Percentiles rank a stretch among this genome's conserved stretches.
phyloP scores from a whole-genome alignment of 805 yeast genomes.

The Jamesozyma piceae region DNA sequence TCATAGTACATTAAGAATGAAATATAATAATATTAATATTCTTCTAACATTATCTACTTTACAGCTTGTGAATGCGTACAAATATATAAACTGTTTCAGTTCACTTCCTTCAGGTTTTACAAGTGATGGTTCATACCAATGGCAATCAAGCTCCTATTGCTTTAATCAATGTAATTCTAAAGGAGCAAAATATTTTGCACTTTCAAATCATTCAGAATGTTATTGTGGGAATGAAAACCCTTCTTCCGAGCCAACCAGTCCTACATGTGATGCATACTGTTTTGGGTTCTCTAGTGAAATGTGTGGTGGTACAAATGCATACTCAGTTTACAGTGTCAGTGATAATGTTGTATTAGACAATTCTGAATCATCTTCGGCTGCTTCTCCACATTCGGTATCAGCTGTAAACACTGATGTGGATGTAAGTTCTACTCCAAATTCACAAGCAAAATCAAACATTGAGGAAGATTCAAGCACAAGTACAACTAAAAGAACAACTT shows the following conservation, averaged over 20 bases:
- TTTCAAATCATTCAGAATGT: conserved; percentile 22
- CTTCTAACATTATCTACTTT: not conserved
- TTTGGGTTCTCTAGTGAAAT: conserved; percentile 46
- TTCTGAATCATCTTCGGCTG: conserved; percentile 7
- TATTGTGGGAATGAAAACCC: conserved; percentile 27
- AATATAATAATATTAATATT: not conserved
- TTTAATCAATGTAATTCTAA: conserved; percentile 10
- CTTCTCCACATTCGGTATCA: conserved; percentile 2
- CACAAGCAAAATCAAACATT: not conserved
- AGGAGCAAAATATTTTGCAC: conserved; percentile 25
- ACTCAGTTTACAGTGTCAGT: conserved; percentile 35
- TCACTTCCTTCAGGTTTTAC: conserved; percentile 26
- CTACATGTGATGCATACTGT: conserved; percentile 34
- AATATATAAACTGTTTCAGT: conserved; percentile 21
- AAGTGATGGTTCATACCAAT: conserved; percentile 15
- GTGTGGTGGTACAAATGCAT: conserved; percentile 55
- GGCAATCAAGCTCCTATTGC: conserved; percentile 26
- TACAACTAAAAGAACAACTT: conserved; percentile 11
- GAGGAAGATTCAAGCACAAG: not conserved
- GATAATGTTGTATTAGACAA: conserved; percentile 8
- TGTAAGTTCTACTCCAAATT: not conserved
- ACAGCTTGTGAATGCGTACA: conserved; percentile 8
- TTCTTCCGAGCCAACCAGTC: conserved; percentile 10
- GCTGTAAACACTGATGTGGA: not conserved
- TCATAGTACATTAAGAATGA: not conserved